These are phyloP conservation scores for Letharia columbiana DNA, from an alignment of 495 filamentous ascomycete species.

Conservation along the genomic window DNA sequence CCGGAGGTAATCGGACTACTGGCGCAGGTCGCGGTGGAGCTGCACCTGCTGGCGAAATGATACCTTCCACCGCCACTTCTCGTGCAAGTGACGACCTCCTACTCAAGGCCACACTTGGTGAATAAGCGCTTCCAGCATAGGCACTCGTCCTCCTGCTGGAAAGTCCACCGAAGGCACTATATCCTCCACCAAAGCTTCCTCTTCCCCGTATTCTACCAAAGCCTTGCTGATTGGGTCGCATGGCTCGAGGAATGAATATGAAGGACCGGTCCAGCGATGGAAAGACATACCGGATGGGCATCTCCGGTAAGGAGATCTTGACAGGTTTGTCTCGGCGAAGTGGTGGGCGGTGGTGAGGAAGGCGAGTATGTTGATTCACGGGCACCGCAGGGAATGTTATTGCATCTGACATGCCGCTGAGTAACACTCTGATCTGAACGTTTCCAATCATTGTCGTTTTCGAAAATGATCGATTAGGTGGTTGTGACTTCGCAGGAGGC, in stretches of 20 bases:
- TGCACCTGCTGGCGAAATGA: conserved; percentile 73
- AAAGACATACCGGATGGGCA: conserved; percentile 77
- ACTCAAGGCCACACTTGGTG: conserved; percentile 86
- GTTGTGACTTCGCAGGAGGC: conserved; percentile 40
- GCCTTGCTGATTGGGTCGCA: conserved; percentile 84
- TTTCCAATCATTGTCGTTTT: conserved; percentile 63
- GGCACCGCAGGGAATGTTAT: conserved; percentile 62
- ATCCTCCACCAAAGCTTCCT: conserved; percentile 51
- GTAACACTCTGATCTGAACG: conserved; percentile 70
- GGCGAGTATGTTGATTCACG: conserved; percentile 78
- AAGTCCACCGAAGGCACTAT: conserved; percentile 55
- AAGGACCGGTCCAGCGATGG: conserved; percentile 85
- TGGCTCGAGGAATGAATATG: conserved; percentile 92
- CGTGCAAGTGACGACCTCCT: conserved; percentile 80
- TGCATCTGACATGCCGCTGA: conserved; percentile 64
- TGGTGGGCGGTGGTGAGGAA: conserved; percentile 91
- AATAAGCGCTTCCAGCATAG: conserved; percentile 75
- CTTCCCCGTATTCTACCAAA: conserved; percentile 59
- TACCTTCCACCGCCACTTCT: conserved; percentile 61
- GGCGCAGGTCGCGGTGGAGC: conserved; percentile 64
- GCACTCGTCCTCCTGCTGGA: conserved; percentile 67
- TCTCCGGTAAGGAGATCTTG: conserved; percentile 78
- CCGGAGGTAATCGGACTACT: conserved; percentile 77
- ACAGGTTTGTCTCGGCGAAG: conserved; percentile 95
- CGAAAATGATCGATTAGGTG: conserved; percentile 60